phyloP scores from a whole-genome alignment of 495 filamentous ascomycete genomes.

The Hypoxylon lienhwacheense region DNA sequence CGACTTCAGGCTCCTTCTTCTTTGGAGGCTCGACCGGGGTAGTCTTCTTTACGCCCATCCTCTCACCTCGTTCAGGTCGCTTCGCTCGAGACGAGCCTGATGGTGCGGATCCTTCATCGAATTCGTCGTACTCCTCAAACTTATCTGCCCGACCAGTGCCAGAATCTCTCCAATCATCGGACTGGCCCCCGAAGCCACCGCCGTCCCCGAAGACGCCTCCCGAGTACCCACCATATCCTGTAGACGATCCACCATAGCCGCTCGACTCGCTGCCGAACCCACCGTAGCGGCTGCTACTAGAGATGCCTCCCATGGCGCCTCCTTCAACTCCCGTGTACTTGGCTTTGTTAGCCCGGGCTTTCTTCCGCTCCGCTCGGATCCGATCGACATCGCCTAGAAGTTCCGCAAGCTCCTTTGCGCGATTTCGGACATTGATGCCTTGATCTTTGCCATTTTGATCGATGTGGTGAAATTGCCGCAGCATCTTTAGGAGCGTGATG shows the following conservation, averaged over 20 bases:
- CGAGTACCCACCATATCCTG: constrained; percentile 78
- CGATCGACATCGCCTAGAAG: constrained; percentile 90
- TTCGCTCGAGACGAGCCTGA: constrained; percentile 48
- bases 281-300: constrained; percentile 67
- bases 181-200: constrained; percentile 76
- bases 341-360: constrained; percentile 82
- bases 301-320: constrained; percentile 62
- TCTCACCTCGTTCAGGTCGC: constrained; percentile 44
- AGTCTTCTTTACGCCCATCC: constrained; percentile 57
- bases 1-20: constrained; percentile 81
- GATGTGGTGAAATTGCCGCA: constrained; percentile 97
- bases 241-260: constrained; percentile 62
- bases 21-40: constrained; percentile 59
- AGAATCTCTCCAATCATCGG: constrained; percentile 63
- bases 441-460: constrained; percentile 97
- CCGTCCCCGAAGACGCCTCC: constrained; percentile 93
- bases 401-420: constrained; percentile 93
- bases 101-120: constrained; percentile 71
- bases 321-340: constrained; percentile 96
- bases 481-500: constrained; percentile 93
- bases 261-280: constrained; percentile 80
- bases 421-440: constrained; percentile 95
- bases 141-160: constrained; percentile 61
- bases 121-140: constrained; percentile 97
- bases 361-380: constrained; percentile 92